Conservation (phyloP, 2,329 filamentous ascomycete species). For the Aspergillus versicolor region DNA sequence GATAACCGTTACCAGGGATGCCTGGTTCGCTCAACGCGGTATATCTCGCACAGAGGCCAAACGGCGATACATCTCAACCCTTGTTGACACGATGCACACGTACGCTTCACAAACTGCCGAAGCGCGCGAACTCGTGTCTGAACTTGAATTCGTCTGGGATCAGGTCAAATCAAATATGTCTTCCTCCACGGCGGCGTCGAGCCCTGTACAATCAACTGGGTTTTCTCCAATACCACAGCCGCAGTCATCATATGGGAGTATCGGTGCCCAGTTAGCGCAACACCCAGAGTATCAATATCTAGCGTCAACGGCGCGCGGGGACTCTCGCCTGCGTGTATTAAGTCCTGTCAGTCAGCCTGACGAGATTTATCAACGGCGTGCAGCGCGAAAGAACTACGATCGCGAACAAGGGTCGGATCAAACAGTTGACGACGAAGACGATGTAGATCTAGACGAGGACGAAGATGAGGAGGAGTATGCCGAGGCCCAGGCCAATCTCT, state of each 20-base stretch:
- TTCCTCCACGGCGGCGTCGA: conserved; percentile 47
- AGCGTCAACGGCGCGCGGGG: conserved; percentile 45
- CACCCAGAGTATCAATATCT: conserved; percentile 41
- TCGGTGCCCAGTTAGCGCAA: conserved; percentile 35
- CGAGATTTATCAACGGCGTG: conserved; percentile 52
- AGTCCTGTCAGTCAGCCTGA: conserved; percentile 85
- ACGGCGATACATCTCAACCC: conserved; percentile 84
- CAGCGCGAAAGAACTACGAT: conserved; percentile 9
- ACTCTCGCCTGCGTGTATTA: conserved; percentile 65
- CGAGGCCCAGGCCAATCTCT: conserved; percentile 36
- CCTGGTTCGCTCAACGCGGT: conserved; percentile 86
- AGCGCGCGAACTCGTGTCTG: conserved; percentile 80
- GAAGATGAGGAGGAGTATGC: conserved; percentile 41
- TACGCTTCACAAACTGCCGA: conserved; percentile 82
- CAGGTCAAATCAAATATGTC: conserved; percentile 85
- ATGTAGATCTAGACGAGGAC: conserved; percentile 30
- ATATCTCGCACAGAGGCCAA: conserved; percentile 89
- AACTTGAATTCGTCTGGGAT: conserved; percentile 99
- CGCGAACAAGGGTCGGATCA: conserved; percentile 33
- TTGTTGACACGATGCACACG: conserved; percentile 95
- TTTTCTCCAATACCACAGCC: conserved; percentile 31
- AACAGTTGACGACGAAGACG: conserved; percentile 33
- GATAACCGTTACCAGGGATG: conserved; percentile 61
- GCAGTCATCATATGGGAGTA: conserved; percentile 36
- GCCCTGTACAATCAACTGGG: conserved; percentile 30